Percentiles rank a stretch among this genome's conserved stretches.
phyloP scores from a whole-genome alignment of 1,284 basidiomycete genomes.

The Cryptococcus neoformans region DNA sequence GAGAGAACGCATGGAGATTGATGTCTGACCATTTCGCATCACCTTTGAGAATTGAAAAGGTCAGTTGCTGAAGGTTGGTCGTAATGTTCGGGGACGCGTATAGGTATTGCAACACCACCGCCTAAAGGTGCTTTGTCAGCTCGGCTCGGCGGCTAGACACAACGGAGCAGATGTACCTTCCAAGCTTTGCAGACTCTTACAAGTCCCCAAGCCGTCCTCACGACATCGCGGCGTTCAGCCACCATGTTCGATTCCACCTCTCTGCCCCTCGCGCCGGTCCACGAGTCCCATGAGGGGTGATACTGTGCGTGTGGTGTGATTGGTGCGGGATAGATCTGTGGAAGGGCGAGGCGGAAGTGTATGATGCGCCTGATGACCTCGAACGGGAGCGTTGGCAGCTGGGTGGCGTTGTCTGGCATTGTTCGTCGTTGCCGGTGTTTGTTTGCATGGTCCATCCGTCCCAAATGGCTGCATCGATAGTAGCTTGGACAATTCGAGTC shows the following conservation, averaged over 20 bases:
- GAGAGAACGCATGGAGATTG: slow-evolving; percentile 73
- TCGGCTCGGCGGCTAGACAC: slow-evolving; percentile 1
- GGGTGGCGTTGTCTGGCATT: neutral
- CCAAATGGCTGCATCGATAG: neutral
- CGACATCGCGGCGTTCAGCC: slow-evolving; percentile 19
- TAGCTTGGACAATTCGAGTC: neutral
- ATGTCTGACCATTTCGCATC: slow-evolving; percentile 82
- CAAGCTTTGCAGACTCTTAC: slow-evolving; percentile 67
- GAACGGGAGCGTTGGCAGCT: slow-evolving; percentile 16
- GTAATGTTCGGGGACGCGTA: slow-evolving; percentile 61
- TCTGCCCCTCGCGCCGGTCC: slow-evolving; percentile 23
- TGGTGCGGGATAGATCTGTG: slow-evolving; percentile 15
- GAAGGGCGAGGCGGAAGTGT: slow-evolving; percentile 23
- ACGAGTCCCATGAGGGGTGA: slow-evolving; percentile 22
- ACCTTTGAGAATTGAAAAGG: slow-evolving; percentile 56
- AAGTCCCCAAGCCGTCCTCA: slow-evolving; percentile 47
- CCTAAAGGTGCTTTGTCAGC: slow-evolving; percentile 50
- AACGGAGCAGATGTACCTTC: slow-evolving; percentile 56
- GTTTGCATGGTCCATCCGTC: neutral
- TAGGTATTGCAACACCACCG: slow-evolving; percentile 63
- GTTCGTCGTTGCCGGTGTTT: neutral
- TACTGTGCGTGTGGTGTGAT: neutral
- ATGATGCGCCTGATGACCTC: slow-evolving; percentile 34
- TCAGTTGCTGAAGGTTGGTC: slow-evolving; percentile 58
- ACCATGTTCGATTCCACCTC: slow-evolving; percentile 7